Evolutionary conservation across 2,329 filamentous ascomycete species (phyloP).

Genomic region (Verruconis gallopava): DNA sequence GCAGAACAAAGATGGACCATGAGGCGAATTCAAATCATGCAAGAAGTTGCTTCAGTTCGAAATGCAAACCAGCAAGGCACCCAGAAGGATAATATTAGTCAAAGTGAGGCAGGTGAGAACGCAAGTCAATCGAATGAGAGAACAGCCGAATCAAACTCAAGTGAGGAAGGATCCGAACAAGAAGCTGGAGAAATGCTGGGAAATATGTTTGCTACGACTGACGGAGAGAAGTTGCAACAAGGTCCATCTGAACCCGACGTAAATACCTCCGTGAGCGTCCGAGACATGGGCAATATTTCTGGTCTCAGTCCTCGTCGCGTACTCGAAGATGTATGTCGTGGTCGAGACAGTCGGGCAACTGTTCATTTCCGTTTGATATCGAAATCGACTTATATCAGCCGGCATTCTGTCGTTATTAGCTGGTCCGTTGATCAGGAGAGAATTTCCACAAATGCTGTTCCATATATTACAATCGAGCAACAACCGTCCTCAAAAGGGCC

Average conservation of each 20-base stretch:
- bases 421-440: constrained; percentile 51
- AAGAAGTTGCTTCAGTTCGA: constrained; percentile 10
- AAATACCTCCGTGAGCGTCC: constrained; percentile 44
- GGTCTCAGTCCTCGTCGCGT: constrained; percentile 64
- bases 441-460: constrained; percentile 1
- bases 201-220: constrained; percentile 17
- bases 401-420: constrained; percentile 58
- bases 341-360: constrained; percentile 59
- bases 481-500: constrained; percentile 3
- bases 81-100: constrained; percentile 12
- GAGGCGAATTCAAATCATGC: constrained; percentile 1
- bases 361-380: constrained; percentile 59
- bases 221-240: constrained; percentile 23
- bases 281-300: constrained; percentile 74
- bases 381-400: constrained; percentile 58
- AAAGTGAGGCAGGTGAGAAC: not conserved
- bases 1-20: constrained; percentile 33
- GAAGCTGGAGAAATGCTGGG: constrained; percentile 9
- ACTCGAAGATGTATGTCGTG: constrained; percentile 77
- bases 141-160: not conserved
- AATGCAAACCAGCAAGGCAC: constrained; percentile 14
- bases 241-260: constrained; percentile 6
- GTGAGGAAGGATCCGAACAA: not conserved
- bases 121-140: not conserved
- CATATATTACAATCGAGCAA: constrained; percentile 5